Evolutionary conservation across 2,329 filamentous ascomycete genomes (phyloP).

Genomic region (Alternaria angustiovoidea): DNA sequence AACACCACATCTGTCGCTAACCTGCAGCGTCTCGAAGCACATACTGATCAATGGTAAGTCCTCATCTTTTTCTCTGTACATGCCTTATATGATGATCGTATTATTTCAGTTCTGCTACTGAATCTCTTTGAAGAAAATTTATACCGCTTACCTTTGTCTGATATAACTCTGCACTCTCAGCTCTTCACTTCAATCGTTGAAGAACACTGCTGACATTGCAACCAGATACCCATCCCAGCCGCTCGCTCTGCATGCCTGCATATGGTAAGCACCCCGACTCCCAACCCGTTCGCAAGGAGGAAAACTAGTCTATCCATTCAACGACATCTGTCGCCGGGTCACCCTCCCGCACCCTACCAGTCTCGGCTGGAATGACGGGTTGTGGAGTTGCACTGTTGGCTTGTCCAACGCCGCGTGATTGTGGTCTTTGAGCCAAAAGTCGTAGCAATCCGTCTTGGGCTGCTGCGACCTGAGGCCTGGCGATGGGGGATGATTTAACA

Average conservation of each 20-base stretch:
- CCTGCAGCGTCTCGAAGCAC: background rate
- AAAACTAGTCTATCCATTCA: constrained; percentile 71
- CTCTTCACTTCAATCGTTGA: constrained; percentile 6
- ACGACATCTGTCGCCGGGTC: constrained; percentile 71
- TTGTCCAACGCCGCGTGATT: constrained; percentile 56
- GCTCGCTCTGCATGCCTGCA: background rate
- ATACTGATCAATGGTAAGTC: constrained; percentile 24
- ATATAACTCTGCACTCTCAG: constrained; percentile 33
- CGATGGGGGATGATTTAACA: constrained; percentile 71
- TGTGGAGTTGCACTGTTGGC: constrained; percentile 71
- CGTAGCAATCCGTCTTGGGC: constrained; percentile 53
- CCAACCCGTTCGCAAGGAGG: constrained; percentile 57
- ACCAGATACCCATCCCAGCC: background rate
- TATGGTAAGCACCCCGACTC: constrained; percentile 35
- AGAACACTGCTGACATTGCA: constrained; percentile 26
- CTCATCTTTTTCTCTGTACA: background rate
- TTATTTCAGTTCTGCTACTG: constrained; percentile 71
- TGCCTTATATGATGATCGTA: constrained; percentile 47
- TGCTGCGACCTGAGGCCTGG: constrained; percentile 62
- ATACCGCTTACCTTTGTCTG: constrained; percentile 67
- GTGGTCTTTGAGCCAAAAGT: constrained; percentile 64
- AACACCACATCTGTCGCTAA: background rate
- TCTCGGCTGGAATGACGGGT: constrained; percentile 69
- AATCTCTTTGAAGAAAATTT: constrained; percentile 65
- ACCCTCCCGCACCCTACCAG: constrained; percentile 75